A percentile compares a stretch with the other conserved stretches of the same genome.
phyloP scores from a whole-genome alignment of 83 land plant species.

The Picea mariana region DNA sequence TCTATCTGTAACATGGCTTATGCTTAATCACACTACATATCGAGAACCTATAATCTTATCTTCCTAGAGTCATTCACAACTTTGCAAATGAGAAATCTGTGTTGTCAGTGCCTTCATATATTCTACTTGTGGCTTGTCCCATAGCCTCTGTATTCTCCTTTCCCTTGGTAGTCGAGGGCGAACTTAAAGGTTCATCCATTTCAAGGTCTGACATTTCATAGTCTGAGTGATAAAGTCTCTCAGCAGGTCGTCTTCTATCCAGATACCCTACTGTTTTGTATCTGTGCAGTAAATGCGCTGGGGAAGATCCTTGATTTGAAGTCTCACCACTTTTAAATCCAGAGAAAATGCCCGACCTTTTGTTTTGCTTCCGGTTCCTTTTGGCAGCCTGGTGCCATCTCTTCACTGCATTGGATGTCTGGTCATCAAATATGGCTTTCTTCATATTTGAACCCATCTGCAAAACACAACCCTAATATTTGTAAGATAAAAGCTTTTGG shows the following conservation, averaged over 20 bases:
- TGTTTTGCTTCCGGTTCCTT: constrained; percentile 24
- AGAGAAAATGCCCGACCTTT: background rate
- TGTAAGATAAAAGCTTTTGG: background rate
- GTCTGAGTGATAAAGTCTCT: constrained; percentile 11
- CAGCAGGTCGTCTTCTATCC: background rate
- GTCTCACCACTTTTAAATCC: constrained; percentile 4
- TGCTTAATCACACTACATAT: background rate
- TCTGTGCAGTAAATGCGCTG: constrained; percentile 8
- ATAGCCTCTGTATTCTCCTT: background rate
- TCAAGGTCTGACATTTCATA: constrained; percentile 19
- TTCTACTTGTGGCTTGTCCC: background rate
- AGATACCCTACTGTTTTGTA: constrained; percentile 10
- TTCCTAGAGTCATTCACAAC: constrained; percentile 7
- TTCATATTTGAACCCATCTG: constrained; percentile 82
- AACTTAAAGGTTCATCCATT: background rate
- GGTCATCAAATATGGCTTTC: constrained; percentile 61
- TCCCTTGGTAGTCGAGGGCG: background rate
- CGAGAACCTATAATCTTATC: background rate
- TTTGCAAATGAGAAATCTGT: constrained; percentile 12
- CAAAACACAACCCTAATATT: background rate
- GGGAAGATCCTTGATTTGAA: constrained; percentile 21
- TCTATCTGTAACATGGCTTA: background rate
- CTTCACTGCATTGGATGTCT: constrained; percentile 58
- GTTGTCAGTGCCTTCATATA: background rate
- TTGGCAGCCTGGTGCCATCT: constrained; percentile 53